A percentile compares a stretch with the other conserved stretches of the same genome.
Evolutionary conservation across 305 asterid genomes (phyloP).

Genomic region (Withania somnifera): DNA sequence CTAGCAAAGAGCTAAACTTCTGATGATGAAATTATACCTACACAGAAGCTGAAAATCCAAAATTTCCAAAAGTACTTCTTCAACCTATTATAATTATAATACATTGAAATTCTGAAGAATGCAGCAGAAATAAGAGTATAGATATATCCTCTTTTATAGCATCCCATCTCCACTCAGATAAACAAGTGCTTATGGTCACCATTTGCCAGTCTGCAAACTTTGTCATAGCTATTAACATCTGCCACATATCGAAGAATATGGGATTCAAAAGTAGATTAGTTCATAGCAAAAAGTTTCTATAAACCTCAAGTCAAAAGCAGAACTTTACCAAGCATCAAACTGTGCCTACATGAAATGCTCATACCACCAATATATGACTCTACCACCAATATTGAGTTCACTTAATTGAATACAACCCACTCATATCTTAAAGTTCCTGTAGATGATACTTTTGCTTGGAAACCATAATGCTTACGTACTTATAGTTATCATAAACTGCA

Average conservation of each 20-base stretch:
- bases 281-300: neutral
- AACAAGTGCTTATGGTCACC: constrained; percentile 55
- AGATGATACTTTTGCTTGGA: neutral
- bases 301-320: neutral
- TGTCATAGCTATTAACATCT: constrained; percentile 42
- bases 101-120: neutral
- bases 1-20: neutral
- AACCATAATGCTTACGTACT: neutral
- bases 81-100: neutral
- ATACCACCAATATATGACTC: neutral
- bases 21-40: neutral
- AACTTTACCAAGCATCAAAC: neutral
- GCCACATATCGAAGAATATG: constrained; percentile 9
- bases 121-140: neutral
- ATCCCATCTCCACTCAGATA: constrained; percentile 16
- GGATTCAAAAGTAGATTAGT: neutral
- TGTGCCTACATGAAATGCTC: neutral
- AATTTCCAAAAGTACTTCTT: neutral
- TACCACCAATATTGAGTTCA: neutral
- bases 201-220: constrained; percentile 48
- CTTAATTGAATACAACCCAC: neutral
- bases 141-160: neutral
- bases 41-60: neutral
- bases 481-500: neutral
- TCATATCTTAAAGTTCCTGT: neutral